A percentile compares a stretch with the other conserved stretches of the same genome.
Evolutionary conservation across 108 stramenopile genomes (phyloP).

Genomic region (Poteriospumella lacustris): DNA sequence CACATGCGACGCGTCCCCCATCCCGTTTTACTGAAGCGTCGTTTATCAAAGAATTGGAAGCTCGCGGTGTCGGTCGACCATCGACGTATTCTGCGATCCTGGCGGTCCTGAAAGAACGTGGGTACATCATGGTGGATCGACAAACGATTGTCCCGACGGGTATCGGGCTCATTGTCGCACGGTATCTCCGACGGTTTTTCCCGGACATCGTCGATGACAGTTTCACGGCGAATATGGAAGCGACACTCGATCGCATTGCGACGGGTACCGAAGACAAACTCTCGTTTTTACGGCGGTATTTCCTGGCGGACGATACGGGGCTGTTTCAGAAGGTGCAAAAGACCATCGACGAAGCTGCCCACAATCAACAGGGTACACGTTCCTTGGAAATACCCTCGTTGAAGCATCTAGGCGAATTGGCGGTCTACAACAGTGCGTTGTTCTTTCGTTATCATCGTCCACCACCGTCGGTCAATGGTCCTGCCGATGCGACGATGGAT

Average conservation of each 20-base stretch:
- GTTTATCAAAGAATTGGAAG: constrained; percentile 69
- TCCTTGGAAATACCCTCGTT: no score
- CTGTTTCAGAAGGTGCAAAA: no score
- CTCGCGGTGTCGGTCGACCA: constrained; percentile 68
- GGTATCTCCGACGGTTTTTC: constrained; percentile 60
- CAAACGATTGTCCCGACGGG: constrained; percentile 57
- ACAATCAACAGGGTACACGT: no score
- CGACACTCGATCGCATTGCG: constrained; percentile 53
- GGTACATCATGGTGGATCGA: constrained; percentile 51
- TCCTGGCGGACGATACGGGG: neutral
- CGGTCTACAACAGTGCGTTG: no score
- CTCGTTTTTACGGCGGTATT: neutral
- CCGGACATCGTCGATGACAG: constrained; percentile 62
- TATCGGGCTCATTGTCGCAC: constrained; percentile 62
- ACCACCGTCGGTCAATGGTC: no score
- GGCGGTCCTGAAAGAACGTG: constrained; percentile 60
- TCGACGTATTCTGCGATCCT: constrained; percentile 68
- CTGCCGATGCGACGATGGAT: no score
- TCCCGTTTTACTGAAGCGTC: constrained; percentile 51
- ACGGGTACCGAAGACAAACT: constrained; percentile 12
- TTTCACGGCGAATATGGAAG: constrained; percentile 69
- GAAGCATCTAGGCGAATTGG: no score
- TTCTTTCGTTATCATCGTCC: no score
- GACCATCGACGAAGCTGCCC: no score
- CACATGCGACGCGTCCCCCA: constrained; percentile 20